A percentile compares a stretch with the other conserved stretches of the same genome.
Evolutionary conservation across 106 monocot genomes (phyloP).

Genomic region (Dioscorea alata): DNA sequence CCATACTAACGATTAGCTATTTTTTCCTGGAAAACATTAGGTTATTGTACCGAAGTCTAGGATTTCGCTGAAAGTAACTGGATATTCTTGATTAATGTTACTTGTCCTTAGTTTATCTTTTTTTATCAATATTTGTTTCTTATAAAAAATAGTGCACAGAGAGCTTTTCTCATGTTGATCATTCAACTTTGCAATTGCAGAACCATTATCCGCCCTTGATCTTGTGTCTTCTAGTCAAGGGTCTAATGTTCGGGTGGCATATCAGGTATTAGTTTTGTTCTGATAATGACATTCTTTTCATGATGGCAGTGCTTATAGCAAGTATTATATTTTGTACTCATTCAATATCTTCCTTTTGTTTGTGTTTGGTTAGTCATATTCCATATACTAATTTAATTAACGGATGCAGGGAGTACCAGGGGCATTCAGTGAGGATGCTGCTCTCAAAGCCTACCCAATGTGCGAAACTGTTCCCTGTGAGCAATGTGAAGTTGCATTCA

Average conservation of each 20-base stretch:
- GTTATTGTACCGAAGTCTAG: neutral
- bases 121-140: neutral
- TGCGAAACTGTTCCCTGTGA: constrained; percentile 73
- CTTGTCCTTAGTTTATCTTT: neutral
- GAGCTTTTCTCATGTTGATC: neutral
- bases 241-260: constrained; percentile 63
- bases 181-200: constrained; percentile 24
- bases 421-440: constrained; percentile 76
- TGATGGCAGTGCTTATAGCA: too few relatives aligned
- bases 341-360: too few relatives aligned
- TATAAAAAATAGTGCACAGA: neutral
- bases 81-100: neutral
- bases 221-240: constrained; percentile 32
- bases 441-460: constrained; percentile 66
- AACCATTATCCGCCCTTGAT: constrained; percentile 45
- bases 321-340: too few relatives aligned
- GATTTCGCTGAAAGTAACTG: neutral
- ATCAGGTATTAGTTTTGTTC: constrained; percentile 40
- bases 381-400: constrained; percentile 10
- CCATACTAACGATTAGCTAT: neutral
- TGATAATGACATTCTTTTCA: neutral
- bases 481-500: constrained; percentile 71
- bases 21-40: neutral
- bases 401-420: constrained; percentile 58
- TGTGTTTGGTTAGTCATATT: neutral